phyloP scores from a whole-genome alignment of 257 asterid genomes.

The Gentiana macrophylla region DNA sequence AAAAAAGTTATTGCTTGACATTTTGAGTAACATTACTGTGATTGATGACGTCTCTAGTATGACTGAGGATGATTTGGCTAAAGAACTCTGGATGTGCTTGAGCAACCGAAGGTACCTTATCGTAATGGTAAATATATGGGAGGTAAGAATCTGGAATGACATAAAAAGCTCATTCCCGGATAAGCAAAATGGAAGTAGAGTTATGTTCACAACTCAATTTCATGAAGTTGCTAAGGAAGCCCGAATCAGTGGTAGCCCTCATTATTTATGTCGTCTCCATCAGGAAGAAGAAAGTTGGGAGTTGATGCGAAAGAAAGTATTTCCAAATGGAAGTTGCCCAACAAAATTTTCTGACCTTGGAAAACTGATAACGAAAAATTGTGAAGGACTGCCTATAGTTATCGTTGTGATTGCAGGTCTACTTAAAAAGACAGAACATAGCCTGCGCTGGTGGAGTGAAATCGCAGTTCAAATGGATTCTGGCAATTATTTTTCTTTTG shows the following conservation, averaged over 20 bases:
- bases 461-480: neutral
- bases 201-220: neutral
- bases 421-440: neutral
- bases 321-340: neutral
- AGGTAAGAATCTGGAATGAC: conserved; percentile 5
- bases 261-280: neutral
- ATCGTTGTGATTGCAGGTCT: conserved; percentile 1
- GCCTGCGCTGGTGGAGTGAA: conserved; percentile 1
- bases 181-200: too few relatives aligned
- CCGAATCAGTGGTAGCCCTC: neutral
- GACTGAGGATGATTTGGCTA: neutral
- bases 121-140: conserved; percentile 16
- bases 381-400: conserved; percentile 2
- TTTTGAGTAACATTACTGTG: too few relatives aligned
- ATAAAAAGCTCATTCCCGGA: neutral
- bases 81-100: neutral
- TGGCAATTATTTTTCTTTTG: too few relatives aligned
- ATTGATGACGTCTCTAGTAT: too few relatives aligned
- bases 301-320: neutral
- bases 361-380: neutral
- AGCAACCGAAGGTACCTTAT: conserved; percentile 5
- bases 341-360: neutral
- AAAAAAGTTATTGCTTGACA: too few relatives aligned
- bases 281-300: conserved; percentile 2
- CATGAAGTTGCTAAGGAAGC: neutral